Base-by-base conservation (phyloP, 352 stramenopile genomes). In the Phytophthora foliorum region DNA sequence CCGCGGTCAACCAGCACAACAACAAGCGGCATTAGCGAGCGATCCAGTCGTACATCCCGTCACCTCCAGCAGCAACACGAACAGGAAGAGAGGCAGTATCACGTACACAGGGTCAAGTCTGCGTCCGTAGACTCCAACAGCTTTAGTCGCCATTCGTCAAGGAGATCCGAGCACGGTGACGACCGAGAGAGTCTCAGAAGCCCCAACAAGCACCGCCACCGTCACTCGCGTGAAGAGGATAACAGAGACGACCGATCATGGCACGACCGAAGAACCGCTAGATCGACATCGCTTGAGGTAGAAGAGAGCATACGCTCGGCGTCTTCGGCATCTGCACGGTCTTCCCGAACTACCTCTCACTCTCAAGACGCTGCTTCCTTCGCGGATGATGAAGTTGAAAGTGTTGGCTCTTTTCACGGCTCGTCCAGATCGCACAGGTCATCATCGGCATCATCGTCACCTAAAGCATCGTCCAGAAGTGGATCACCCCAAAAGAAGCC, bases 401-500 rank as follows among this genome's bases (percentile, higher is more conserved):
- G 36, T 41, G 31, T 75, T 38, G 45, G 61, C 42, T 63, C 57
- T 14, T 66, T 24, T 34, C 63, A 54, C 42, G 54, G 57, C 17
- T 72, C 70, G 29, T 56, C 66, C 6, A 79, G 63, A 52, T 87
- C 79, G 22, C 76, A 81, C n/a, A 34, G 63, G 19, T 75, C 62
- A 17, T 72, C 61, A n/a, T 74, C 72, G 44, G 39, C 57, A 53
- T 76, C 68, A 5, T 70, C 63, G 27, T 72, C 67, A 42, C 67
- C 67, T 75, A 76, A 67, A 70, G 69, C 62, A 34, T 76, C 62
- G 13, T 76, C 73, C 6, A 75, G 63, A 69, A 57, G 57, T 62
- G 67, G 51, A n/a, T 84, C 63, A 29, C 59, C 75, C 4, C 70
- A 73, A 22, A 87, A 87, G 61, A 93, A 91, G 48, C 21, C 24